Conservation (phyloP, 106 monocot genomes). For the Allium fistulosum region DNA sequence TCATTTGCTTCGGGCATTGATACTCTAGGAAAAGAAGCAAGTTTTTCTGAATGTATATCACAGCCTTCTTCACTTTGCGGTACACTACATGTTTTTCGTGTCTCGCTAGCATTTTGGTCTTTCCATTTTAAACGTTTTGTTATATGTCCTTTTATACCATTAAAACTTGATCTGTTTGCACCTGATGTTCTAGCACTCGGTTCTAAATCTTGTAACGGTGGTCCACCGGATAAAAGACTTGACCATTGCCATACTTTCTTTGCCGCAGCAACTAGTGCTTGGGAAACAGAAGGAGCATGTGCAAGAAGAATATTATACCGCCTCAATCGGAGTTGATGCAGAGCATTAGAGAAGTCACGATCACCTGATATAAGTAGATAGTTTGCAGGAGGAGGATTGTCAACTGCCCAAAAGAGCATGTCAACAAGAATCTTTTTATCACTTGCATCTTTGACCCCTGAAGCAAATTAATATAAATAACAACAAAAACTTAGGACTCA, state of each 20-base stretch:
- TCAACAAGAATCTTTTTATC: slow-evolving; percentile 88
- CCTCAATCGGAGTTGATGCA: slow-evolving; percentile 58
- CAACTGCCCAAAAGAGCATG: slow-evolving; percentile 85
- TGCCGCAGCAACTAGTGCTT: slow-evolving; percentile 41
- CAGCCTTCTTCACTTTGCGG: slow-evolving; percentile 10
- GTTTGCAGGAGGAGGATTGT: slow-evolving; percentile 78
- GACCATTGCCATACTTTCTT: slow-evolving; percentile 56
- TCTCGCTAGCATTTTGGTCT: background rate
- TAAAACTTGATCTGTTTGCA: background rate
- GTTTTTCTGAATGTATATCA: background rate
- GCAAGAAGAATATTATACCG: slow-evolving; percentile 67
- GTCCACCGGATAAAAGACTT: slow-evolving; percentile 35
- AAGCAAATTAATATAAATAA: background rate
- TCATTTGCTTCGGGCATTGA: background rate
- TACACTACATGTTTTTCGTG: slow-evolving; percentile 12
- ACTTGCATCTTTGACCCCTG: slow-evolving; percentile 83
- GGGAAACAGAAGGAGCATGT: slow-evolving; percentile 56
- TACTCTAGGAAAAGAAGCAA: slow-evolving; percentile 1
- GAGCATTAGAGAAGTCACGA: slow-evolving; percentile 66
- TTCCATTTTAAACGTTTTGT: too few species aligned
- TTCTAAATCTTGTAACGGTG: slow-evolving; percentile 20
- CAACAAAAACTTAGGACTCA: too few species aligned
- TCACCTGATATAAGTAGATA: slow-evolving; percentile 74
- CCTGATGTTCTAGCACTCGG: slow-evolving; percentile 1
- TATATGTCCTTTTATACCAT: background rate